A percentile compares a stretch with the other conserved stretches of the same genome.
Conservation (phyloP, 805 yeast species). For the Helenozyma rhizophorensis region DNA sequence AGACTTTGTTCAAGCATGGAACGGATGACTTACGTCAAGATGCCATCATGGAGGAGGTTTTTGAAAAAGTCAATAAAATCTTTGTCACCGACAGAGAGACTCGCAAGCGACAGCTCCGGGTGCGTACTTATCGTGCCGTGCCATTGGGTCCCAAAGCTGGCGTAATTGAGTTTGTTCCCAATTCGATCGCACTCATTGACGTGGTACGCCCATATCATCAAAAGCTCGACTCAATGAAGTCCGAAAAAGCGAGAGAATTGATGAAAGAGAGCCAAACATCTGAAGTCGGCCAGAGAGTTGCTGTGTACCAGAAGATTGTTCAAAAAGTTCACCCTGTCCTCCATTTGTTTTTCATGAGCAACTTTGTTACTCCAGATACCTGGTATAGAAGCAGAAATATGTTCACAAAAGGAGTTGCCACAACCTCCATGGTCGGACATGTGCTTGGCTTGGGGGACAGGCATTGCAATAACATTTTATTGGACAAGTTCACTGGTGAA, state of each 20-base stretch:
- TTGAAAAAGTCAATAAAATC: slow-evolving; percentile 74
- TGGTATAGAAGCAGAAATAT: slow-evolving; percentile 68
- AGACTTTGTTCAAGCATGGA: slow-evolving; percentile 73
- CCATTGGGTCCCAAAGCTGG: slow-evolving; percentile 90
- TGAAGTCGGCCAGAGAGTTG: slow-evolving; percentile 39
- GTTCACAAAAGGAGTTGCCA: slow-evolving; percentile 77
- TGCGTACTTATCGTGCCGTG: slow-evolving; percentile 83
- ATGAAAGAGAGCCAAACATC: slow-evolving; percentile 58
- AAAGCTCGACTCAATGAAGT: slow-evolving; percentile 40
- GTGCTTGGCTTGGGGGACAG: slow-evolving; percentile 92
- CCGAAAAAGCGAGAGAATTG: slow-evolving; percentile 54
- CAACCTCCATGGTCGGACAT: slow-evolving; percentile 82
- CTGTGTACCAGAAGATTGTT: slow-evolving; percentile 45
- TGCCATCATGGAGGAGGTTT: slow-evolving; percentile 96
- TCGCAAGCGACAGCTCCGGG: slow-evolving; percentile 50
- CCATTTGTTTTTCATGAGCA: slow-evolving; percentile 63
- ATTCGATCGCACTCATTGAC: slow-evolving; percentile 69
- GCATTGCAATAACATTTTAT: slow-evolving; percentile 82
- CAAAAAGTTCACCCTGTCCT: slow-evolving; percentile 60
- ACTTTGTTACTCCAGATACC: slow-evolving; percentile 57
- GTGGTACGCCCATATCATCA: slow-evolving; percentile 62
- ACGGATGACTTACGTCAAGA: slow-evolving; percentile 93
- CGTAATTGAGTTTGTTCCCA: slow-evolving; percentile 80
- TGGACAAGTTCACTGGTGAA: slow-evolving; percentile 82
- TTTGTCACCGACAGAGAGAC: slow-evolving; percentile 54